Conservation (phyloP, 441 rosid genomes). For the Populus hybrid region DNA sequence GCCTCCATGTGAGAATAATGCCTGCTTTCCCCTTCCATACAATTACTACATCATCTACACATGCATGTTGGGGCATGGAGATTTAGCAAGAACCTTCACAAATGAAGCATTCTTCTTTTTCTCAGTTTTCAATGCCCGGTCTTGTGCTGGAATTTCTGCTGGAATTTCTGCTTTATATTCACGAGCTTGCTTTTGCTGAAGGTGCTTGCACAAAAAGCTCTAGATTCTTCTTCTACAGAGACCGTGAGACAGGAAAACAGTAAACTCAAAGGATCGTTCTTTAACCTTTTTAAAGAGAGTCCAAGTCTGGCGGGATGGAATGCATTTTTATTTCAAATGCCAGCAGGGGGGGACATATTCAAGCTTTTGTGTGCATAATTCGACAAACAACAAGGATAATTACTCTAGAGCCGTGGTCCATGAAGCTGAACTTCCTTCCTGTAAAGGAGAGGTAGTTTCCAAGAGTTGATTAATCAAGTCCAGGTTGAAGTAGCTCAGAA, state of each 20-base stretch:
- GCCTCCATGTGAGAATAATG: background rate
- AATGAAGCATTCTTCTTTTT: background rate
- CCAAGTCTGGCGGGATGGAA: constrained; percentile 18
- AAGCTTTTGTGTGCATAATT: constrained; percentile 19
- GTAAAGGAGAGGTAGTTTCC: constrained; percentile 18
- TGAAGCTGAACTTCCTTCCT: background rate
- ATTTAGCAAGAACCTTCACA: background rate
- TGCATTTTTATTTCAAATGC: constrained; percentile 4
- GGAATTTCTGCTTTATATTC: background rate
- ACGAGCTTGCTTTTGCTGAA: constrained; percentile 7
- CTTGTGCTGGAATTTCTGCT: background rate
- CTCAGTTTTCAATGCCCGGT: background rate
- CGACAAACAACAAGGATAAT: constrained; percentile 6
- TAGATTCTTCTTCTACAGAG: constrained; percentile 6
- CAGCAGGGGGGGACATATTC: constrained; percentile 19
- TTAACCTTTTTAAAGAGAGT: constrained; percentile 12
- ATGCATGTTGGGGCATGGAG: background rate
- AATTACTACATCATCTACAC: background rate
- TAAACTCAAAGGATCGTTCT: constrained; percentile 18
- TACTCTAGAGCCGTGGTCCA: constrained; percentile 1
- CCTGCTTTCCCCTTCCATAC: background rate
- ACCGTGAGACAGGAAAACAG: constrained; percentile 17
- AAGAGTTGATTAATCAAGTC: constrained; percentile 25
- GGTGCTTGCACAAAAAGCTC: constrained; percentile 21
- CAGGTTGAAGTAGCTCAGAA: constrained; percentile 27